These are phyloP conservation scores for Ilyonectria robusta DNA, from an alignment of 2,329 filamentous ascomycete genomes.

Conservation along the genomic window DNA sequence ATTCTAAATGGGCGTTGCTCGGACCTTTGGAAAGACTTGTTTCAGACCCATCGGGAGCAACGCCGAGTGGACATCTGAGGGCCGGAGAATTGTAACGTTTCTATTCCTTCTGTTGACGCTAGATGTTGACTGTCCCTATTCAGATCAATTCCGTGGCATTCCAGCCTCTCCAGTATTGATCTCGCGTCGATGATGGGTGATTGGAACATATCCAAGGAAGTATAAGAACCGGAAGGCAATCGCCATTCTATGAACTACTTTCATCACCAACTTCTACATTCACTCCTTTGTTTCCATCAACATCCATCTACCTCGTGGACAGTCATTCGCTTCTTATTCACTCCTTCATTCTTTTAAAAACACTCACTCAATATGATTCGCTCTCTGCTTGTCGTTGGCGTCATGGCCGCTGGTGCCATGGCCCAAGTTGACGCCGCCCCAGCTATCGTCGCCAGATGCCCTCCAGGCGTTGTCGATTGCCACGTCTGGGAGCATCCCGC, in stretches of 20 bases:
- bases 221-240: not conserved
- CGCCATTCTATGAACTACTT: not conserved
- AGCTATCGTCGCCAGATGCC: not conserved
- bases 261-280: not conserved
- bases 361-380: constrained; percentile 8
- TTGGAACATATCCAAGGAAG: not conserved
- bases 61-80: not conserved
- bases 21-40: constrained; percentile 2
- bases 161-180: not conserved
- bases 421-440: not conserved
- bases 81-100: constrained; percentile 13
- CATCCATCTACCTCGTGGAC: constrained; percentile 14
- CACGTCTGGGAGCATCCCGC: not conserved
- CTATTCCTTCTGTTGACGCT: not conserved
- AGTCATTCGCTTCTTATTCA: constrained; percentile 14
- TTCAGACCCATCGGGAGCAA: not conserved
- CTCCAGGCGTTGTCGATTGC: constrained; percentile 19
- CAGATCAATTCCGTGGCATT: constrained; percentile 6
- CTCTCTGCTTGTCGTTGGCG: constrained; percentile 9
- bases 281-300: constrained; percentile 15
- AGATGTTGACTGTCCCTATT: not conserved
- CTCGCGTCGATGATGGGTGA: not conserved
- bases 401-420: constrained; percentile 14
- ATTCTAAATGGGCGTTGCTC: not conserved
- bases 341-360: constrained; percentile 7